Base-by-base conservation (phyloP, 805 yeast species). In the Candida verbasci region DNA sequence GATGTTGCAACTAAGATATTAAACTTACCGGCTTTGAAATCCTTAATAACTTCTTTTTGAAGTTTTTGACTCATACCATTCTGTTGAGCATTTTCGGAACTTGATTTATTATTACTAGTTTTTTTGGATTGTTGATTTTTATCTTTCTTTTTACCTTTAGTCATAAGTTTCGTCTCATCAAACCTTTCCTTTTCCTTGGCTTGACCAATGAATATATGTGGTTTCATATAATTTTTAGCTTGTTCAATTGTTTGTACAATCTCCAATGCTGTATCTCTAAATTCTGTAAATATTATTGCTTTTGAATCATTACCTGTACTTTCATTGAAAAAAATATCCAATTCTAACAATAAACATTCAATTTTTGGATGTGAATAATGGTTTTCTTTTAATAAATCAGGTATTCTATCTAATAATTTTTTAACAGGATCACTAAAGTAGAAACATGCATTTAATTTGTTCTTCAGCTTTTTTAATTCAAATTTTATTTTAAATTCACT, bases 131-230 rank as follows among this genome's bases (percentile, higher is more conserved):
- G 6, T 15, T 33, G 23, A 3, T 15, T 26, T 50, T 17, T 35
- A 22, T 16, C 32, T 6, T 31, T 42, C 7, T 37, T 56, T 49
- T 33, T 60, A 52, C 44, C 57, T 53, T 42, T 58, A 43, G 24
- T 44, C 35, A 21, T 60, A 28, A 39, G 35, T 27, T 48, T 53
- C 3, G 59, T 74, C 41, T 80, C 80, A 51, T 81, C 84, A 52
- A 81, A 80, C 23, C 71, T 77, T 32, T 80, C 86, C 49, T 78
- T 80, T 37, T 80, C 89, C 42, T 74, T 76, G 0, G 95, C 74
- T 54, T 93, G 99, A 0, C 99, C 99, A 44, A 93, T 86, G 53
- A 93, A 93, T 17, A 91, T 77, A 54, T 86, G 95, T 0, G 97
- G 86, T 34, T 74, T 72, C 16, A 76, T 59, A 15, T 37, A 26